These are phyloP conservation scores for Cryphonectria radicalis DNA, from an alignment of 2,329 filamentous ascomycete genomes.

Conservation along the genomic window DNA sequence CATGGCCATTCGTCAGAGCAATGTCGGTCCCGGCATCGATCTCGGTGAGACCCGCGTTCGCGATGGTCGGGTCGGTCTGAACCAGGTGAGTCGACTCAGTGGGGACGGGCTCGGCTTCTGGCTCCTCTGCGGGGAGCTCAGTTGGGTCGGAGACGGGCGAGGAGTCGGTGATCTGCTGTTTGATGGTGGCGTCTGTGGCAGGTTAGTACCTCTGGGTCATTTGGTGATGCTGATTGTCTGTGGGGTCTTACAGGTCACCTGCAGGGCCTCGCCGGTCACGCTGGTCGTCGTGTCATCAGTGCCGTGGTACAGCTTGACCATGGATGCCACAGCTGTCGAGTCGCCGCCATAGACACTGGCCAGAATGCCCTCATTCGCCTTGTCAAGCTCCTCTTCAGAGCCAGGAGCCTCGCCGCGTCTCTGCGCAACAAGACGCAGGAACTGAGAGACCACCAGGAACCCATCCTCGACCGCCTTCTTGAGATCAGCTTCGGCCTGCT, in stretches of 20 bases:
- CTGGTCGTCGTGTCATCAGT: conserved; percentile 68
- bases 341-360: conserved; percentile 80
- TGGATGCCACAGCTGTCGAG: conserved; percentile 72
- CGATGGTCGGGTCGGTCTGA: conserved; percentile 68
- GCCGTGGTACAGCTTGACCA: conserved; percentile 77
- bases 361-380: conserved; percentile 79
- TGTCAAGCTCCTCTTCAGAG: conserved; percentile 70
- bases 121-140: conserved; percentile 35
- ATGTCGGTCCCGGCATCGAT: conserved; percentile 55
- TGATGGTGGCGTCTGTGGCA: conserved; percentile 59
- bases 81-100: conserved; percentile 37
- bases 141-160: conserved; percentile 44
- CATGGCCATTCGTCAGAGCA: conserved; percentile 48
- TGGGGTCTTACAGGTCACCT: conserved; percentile 71
- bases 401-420: conserved; percentile 72
- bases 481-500: conserved; percentile 58
- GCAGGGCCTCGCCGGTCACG: conserved; percentile 66
- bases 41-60: conserved; percentile 70
- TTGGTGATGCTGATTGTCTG: not conserved
- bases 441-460: conserved; percentile 75
- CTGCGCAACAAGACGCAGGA: conserved; percentile 78
- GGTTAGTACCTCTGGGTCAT: conserved; percentile 31
- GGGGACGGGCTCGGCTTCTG: conserved; percentile 39
- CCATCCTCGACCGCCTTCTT: conserved; percentile 64
- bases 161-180: conserved; percentile 59